phyloP scores from a whole-genome alignment of 331 rosid genomes.

The Quercus tomentella region DNA sequence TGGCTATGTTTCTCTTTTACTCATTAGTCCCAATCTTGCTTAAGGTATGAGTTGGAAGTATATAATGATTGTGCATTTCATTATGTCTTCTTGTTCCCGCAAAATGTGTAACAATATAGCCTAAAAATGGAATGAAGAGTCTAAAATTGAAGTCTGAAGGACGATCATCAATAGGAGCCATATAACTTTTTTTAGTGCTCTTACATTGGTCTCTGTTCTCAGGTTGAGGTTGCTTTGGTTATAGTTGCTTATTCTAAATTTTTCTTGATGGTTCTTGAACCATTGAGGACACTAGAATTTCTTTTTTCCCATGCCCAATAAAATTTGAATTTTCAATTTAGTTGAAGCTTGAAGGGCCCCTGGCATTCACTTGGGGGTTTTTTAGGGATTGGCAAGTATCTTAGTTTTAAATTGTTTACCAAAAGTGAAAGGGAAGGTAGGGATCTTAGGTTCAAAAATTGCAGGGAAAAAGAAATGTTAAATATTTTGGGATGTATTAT shows the following conservation, averaged over 20 bases:
- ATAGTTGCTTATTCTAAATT: background rate
- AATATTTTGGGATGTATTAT: background rate
- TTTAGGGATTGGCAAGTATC: background rate
- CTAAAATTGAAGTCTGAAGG: background rate
- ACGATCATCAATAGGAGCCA: background rate
- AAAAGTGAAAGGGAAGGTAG: background rate
- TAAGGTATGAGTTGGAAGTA: constrained; percentile 46
- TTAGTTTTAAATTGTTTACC: background rate
- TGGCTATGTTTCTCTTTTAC: constrained; percentile 64
- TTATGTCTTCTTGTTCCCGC: background rate
- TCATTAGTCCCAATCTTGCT: constrained; percentile 73
- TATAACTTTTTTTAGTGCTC: background rate
- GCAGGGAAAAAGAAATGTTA: background rate
- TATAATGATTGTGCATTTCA: background rate
- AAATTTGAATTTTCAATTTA: background rate
- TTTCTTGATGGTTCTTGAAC: background rate
- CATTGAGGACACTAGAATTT: background rate
- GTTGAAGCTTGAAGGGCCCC: background rate
- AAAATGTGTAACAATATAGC: background rate
- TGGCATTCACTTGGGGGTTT: background rate
- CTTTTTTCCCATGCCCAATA: background rate
- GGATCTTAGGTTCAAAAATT: background rate
- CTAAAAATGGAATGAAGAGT: background rate
- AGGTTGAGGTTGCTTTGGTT: background rate
- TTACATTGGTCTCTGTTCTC: background rate